Evolutionary conservation across 2,329 filamentous ascomycete genomes (phyloP), one percentile per base, ranked within the genome.

Genomic region (Cryphonectria naterciae): DNA sequence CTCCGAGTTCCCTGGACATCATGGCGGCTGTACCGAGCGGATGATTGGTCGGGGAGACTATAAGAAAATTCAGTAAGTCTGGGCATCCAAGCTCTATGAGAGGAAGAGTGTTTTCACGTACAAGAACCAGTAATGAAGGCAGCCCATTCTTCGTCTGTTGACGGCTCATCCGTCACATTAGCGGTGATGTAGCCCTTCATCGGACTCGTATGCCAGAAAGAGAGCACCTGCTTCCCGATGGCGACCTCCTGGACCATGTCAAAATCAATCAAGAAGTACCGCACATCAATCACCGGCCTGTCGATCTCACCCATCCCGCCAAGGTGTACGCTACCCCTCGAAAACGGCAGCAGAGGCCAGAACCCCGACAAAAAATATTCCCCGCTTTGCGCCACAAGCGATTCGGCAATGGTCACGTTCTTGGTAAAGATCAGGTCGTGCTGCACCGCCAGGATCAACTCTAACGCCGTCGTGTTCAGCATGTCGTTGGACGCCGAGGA

Each of bases 371-470:
- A 75, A 3, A 79, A 74, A 1, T 76, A 75, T 1, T 74, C 77
- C 2, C 74, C 74, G 2, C 73, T 70, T 0, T 78, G 76, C 0
- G 78, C 76, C 74, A 83, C 82, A 62, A 88, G 75, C 0, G 85
- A 78, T 74, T 88, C 86, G 0, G 80, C 82, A 2, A 86, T 77
- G 0, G 86, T 83, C 0, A 85, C 79, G 17, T 80, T 77, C 69
- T 80, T 77, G 25, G 79, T 76, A 76, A 87, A 87, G 22, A 88
- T 80, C 13, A 87, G 77, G 65, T 84, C 80, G 71, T 86, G 79
- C 75, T 87, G 84, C 3, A 84, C 76, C 10, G 76, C 76, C 28
- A 87, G 78, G 1, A 86, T 75, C 19, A 76, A 75, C 70, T 84
- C 79, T 41, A 86, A 71, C 19, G 79, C 77, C 19, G 77, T 69